Evolutionary conservation across 495 filamentous ascomycete genomes (phyloP).

Genomic region (Aspergillus mulundensis): DNA sequence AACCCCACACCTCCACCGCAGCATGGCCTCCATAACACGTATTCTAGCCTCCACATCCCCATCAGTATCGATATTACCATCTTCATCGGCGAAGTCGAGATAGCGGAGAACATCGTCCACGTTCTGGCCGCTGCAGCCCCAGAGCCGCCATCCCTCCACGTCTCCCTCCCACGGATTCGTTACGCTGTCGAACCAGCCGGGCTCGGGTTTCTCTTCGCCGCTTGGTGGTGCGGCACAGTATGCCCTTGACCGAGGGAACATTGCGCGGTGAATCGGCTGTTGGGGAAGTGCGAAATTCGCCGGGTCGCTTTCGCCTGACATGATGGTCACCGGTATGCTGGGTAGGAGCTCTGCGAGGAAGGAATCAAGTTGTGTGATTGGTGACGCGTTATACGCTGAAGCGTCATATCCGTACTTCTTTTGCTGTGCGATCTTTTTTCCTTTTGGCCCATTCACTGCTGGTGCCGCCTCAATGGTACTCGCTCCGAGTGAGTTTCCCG

Average conservation of each 20-base stretch:
- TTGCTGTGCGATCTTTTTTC: slow-evolving; percentile 41
- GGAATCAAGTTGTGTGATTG: slow-evolving; percentile 75
- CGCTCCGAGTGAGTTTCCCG: slow-evolving; percentile 78
- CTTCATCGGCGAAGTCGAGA: slow-evolving; percentile 45
- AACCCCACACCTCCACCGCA: slow-evolving; percentile 86
- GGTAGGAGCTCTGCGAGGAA: slow-evolving; percentile 80
- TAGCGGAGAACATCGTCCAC: slow-evolving; percentile 93
- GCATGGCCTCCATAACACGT: slow-evolving; percentile 85
- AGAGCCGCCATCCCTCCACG: slow-evolving; percentile 78
- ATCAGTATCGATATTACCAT: slow-evolving; percentile 19
- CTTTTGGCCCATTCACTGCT: slow-evolving; percentile 25
- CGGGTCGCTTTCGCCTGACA: slow-evolving; percentile 72
- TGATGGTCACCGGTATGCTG: slow-evolving; percentile 72
- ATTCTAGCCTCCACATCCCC: slow-evolving; percentile 60
- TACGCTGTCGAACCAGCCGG: slow-evolving; percentile 79
- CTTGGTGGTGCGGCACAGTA: slow-evolving; percentile 55
- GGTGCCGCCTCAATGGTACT: slow-evolving; percentile 37
- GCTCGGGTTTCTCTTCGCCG: slow-evolving; percentile 41
- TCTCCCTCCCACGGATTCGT: slow-evolving; percentile 94
- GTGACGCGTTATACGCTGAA: slow-evolving; percentile 76
- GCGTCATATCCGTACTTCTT: slow-evolving; percentile 97
- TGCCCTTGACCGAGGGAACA: slow-evolving; percentile 69
- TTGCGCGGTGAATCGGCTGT: slow-evolving; percentile 75
- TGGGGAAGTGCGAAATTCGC: slow-evolving; percentile 78
- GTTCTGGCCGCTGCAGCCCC: slow-evolving; percentile 86